Percentiles rank a stretch among this genome's conserved stretches.
Conservation (phyloP, 2,329 filamentous ascomycete species). For the Monascus ruber region DNA sequence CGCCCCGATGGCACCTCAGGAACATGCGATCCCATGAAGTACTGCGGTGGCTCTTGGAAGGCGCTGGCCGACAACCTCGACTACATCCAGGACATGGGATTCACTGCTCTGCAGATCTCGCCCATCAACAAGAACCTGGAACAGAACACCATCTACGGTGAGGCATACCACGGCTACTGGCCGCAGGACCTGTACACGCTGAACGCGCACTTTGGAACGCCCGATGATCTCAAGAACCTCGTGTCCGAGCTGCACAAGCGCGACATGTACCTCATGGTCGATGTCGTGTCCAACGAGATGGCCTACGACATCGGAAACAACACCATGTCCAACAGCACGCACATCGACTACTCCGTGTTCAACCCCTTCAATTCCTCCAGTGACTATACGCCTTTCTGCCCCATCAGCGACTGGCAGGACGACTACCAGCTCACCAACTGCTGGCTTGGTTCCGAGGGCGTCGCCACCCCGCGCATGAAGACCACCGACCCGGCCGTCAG, state of each 20-base stretch:
- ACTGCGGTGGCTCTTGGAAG: constrained; percentile 51
- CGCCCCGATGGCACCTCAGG: constrained; percentile 31
- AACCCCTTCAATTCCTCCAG: constrained; percentile 10
- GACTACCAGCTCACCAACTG: constrained; percentile 18
- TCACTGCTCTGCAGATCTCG: constrained; percentile 27
- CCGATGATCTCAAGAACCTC: constrained; percentile 32
- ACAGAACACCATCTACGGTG: constrained; percentile 22
- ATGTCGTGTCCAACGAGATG: constrained; percentile 33
- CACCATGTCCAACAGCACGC: not conserved
- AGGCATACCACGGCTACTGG: constrained; percentile 39
- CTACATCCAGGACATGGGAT: constrained; percentile 37
- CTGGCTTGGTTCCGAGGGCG: constrained; percentile 33
- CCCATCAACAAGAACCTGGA: constrained; percentile 27
- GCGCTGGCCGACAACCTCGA: constrained; percentile 45
- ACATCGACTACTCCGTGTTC: constrained; percentile 9
- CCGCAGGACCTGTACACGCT: constrained; percentile 34
- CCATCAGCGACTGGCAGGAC: constrained; percentile 7
- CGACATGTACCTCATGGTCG: constrained; percentile 41
- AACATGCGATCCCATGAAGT: constrained; percentile 19
- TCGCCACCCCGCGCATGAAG: constrained; percentile 36
- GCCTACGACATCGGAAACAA: constrained; percentile 7
- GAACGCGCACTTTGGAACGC: constrained; percentile 37
- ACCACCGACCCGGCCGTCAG: constrained; percentile 32
- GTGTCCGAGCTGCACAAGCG: constrained; percentile 30
- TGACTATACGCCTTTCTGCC: constrained; percentile 10